Evolutionary conservation across 306 rosid species (phyloP), one percentile per base, ranked within the genome.

Genomic region (Corylus heterophylla): DNA sequence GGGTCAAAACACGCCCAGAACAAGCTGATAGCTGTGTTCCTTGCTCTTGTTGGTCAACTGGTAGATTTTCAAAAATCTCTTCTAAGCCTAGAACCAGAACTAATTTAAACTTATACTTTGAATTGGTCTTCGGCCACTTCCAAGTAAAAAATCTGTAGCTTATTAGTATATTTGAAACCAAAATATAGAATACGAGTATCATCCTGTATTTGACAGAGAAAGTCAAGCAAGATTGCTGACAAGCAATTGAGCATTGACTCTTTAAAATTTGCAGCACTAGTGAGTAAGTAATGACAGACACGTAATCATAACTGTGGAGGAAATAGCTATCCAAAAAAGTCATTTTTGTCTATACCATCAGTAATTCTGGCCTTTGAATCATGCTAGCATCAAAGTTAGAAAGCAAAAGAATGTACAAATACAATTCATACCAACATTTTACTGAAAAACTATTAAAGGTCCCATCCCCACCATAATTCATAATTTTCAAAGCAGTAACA

Each of bases 401-500:
- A 68, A 42, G 72, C 52, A 68, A 18, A n/a, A 18, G 13, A 42
- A 42, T 42, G 31, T 42, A 44, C 27, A 37, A 16, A 29, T 59
- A 59, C 20, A 67, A 67, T 35, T 67, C 44, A 39, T n/a, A 67
- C 11, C 12, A 67, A 31, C 39, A 31, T 10, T 44, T 67, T 14
- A 67, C 51, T 13, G n/a, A 39, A 9, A 3, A 67, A 18, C 49
- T 18, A 22, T 18, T 58, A 58, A 42, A 18, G 25, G 9, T 62
- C 13, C 42, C 12, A 62, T 62, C 37, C 25, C 35, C 37, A 12
- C 10, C 14, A 0, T 10, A 20, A 22, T 12, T 44, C 37, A 70
- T 49, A 22, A 71, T 25, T 25, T 76, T 76, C 73, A 16, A 42
- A 17, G 71, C 61, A 76, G 79, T 54, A 48, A 49, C 12, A 49